A percentile compares a stretch with the other conserved stretches of the same genome.
These are phyloP conservation scores for Craterostigma plantagineum DNA, from an alignment of 257 asterid species.

Conservation along the genomic window DNA sequence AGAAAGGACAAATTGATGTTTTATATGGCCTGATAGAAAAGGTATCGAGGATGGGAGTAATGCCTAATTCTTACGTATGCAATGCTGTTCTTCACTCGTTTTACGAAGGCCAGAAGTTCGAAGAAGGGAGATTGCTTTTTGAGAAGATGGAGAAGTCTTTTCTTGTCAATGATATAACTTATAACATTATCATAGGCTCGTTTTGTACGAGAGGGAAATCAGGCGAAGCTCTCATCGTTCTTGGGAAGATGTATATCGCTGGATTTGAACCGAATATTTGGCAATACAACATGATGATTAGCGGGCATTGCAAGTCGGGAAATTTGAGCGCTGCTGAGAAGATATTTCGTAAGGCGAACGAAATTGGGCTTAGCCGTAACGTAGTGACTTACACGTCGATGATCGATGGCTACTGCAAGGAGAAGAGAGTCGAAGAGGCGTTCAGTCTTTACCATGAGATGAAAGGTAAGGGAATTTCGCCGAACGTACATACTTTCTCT, in stretches of 20 bases:
- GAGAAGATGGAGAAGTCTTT: slow-evolving; percentile 42
- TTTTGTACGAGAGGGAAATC: slow-evolving; percentile 51
- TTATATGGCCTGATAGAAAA: slow-evolving; percentile 47
- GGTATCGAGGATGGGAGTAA: slow-evolving; percentile 29
- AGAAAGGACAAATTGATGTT: slow-evolving; percentile 23
- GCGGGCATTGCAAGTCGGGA: slow-evolving; percentile 63
- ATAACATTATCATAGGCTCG: slow-evolving; percentile 39
- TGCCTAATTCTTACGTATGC: slow-evolving; percentile 64
- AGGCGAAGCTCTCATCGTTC: slow-evolving; percentile 29
- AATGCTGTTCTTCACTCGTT: slow-evolving; percentile 52
- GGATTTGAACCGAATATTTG: slow-evolving; percentile 35
- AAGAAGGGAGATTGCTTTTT: slow-evolving; percentile 39
- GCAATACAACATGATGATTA: slow-evolving; percentile 58
- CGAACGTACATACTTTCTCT: slow-evolving; percentile 57
- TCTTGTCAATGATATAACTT: slow-evolving; percentile 42
- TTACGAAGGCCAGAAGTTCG: slow-evolving; percentile 43
- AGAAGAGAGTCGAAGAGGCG: slow-evolving; percentile 45
- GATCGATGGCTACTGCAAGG: slow-evolving; percentile 68
- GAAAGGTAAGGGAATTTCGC: slow-evolving; percentile 61
- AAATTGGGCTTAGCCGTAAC: slow-evolving; percentile 49
- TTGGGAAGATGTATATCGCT: slow-evolving; percentile 31
- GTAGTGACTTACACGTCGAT: slow-evolving; percentile 80
- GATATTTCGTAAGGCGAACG: slow-evolving; percentile 30
- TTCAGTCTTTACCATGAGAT: slow-evolving; percentile 58
- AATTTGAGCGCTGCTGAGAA: slow-evolving; percentile 31